phyloP scores from a whole-genome alignment of 2,329 filamentous ascomycete species.

The Geosmithia putterillii region DNA sequence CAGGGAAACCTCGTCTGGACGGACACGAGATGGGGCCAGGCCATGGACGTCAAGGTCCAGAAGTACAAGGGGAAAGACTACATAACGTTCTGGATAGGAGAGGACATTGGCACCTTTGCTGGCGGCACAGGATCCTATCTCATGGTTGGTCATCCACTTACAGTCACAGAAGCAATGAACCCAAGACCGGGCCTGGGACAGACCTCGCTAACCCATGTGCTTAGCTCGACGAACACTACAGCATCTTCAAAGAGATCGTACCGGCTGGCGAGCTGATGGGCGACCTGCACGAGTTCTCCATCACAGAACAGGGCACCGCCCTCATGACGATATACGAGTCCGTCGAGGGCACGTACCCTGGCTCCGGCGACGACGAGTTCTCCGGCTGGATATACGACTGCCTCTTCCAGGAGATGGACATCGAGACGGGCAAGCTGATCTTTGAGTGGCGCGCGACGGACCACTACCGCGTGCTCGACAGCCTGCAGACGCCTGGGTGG shows the following conservation, averaged over 20 bases:
- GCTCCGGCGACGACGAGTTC: neutral
- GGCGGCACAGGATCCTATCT: neutral
- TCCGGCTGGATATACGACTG: constrained; percentile 18
- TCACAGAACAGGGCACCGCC: constrained; percentile 25
- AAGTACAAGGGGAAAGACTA: constrained; percentile 16
- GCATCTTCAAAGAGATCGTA: constrained; percentile 12
- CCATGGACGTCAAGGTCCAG: constrained; percentile 14
- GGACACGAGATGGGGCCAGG: constrained; percentile 10
- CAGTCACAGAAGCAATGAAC: neutral
- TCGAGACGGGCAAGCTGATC: constrained; percentile 32
- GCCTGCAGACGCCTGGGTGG: constrained; percentile 6
- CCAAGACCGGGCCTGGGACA: neutral
- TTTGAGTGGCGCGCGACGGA: constrained; percentile 30
- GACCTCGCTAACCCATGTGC: neutral
- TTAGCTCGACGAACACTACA: constrained; percentile 17
- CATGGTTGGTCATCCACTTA: neutral
- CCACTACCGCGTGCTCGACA: constrained; percentile 12
- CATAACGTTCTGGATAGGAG: constrained; percentile 21
- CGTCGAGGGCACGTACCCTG: constrained; percentile 7
- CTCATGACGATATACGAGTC: constrained; percentile 24
- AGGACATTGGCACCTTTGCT: neutral
- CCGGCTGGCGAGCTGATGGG: constrained; percentile 10
- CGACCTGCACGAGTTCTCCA: constrained; percentile 24
- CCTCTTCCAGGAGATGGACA: constrained; percentile 32
- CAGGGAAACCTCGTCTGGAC: constrained; percentile 30